Base-by-base conservation (phyloP, 2,329 filamentous ascomycete species). In the Metarhizium humberi region DNA sequence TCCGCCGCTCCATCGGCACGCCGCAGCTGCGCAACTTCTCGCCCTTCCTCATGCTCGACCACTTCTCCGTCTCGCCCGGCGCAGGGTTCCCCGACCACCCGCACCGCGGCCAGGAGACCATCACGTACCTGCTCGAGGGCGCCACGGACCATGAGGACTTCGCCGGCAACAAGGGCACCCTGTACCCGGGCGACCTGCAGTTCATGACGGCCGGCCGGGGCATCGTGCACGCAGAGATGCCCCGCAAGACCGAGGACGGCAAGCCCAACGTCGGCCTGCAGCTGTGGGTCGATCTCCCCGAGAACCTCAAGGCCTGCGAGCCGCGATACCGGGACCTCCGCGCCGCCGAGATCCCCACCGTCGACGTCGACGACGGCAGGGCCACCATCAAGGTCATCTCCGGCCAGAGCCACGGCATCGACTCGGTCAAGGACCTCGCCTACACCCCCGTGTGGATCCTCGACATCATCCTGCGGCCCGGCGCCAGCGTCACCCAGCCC, bases 401-500 rank as follows among this genome's bases (percentile, higher is more conserved):
- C 1, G 94, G 92, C 20, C 84, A 87, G 67, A 86, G 84, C 54
- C 86, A 91, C 64, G 92, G 90, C 48, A 82, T 94, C 53, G 92
- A 96, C 67, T 90, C 86, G 14, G 82, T 96, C 53, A 85, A 92
- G 67, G 92, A 97, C 66, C 77, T 97, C 48, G 92, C 92, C 14
- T 96, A 97, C 72, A 97, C 92, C 2, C 94, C 94, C 0, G 91
- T 97, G n/a, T 97, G 92, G 92, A 78, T 96, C 59, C 78, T 97
- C 48, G 92, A 97, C 68, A 76, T 96, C 52, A 84, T 81, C 20
- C 81, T 97, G 53, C 74, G 83, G 64, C 91, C 92, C 0, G 92
- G 92, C 53, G 91, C 89, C 50, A 82, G 78, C 57, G 76, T 97
- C 61, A 78, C 76, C 25, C 92, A 97, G 74, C 71, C 81, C 5